Conservation (phyloP, 257 asterid genomes). For the Solanum ossicruentum region DNA sequence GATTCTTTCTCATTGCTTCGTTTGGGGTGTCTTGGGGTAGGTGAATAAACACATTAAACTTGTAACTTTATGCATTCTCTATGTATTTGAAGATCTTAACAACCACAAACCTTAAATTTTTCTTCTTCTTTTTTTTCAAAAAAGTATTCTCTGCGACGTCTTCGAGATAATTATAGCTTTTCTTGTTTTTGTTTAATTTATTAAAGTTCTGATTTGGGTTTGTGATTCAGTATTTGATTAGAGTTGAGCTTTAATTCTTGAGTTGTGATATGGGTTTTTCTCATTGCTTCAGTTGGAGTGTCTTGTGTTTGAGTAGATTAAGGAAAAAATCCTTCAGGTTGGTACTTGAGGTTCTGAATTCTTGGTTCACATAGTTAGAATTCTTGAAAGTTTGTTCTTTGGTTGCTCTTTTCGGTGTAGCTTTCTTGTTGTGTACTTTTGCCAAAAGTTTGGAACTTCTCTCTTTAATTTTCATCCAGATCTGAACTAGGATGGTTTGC, state of each 20-base stretch:
- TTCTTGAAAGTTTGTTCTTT: not conserved
- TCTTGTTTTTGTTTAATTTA: not conserved
- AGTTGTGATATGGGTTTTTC: not conserved
- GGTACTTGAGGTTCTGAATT: not conserved
- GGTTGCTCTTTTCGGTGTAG: not conserved
- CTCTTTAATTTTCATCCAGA: not conserved
- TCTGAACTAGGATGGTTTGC: not conserved
- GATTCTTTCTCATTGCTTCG: not conserved
- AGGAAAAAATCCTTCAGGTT: not conserved
- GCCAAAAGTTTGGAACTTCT: not conserved
- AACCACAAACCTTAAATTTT: not conserved
- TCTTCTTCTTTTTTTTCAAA: no score
- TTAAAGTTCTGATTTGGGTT: not conserved
- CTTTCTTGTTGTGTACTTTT: not conserved
- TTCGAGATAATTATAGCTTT: not conserved
- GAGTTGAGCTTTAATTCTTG: no score
- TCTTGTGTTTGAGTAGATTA: not conserved
- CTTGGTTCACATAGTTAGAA: not conserved
- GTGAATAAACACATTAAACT: not conserved
- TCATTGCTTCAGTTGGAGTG: not conserved
- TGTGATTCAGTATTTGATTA: no score
- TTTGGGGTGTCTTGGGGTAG: not conserved
- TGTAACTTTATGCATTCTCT: not conserved
- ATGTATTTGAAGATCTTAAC: not conserved
- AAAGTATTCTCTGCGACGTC: no score